Base-by-base conservation (phyloP, 2,329 filamentous ascomycete genomes). In the Neofusicoccum ribis region DNA sequence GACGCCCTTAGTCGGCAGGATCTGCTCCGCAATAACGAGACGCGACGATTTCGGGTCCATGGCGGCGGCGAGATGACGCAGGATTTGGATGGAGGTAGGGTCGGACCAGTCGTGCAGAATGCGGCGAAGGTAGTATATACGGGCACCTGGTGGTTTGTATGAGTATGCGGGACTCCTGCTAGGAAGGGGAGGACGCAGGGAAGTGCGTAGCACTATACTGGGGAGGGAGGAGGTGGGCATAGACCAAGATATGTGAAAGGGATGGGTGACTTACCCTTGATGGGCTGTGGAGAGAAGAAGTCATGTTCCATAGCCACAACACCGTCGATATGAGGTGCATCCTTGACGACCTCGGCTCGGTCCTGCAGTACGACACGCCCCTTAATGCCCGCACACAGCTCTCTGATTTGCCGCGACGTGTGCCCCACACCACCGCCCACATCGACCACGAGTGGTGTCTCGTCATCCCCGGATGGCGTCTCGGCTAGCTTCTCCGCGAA, bases 351-450 rank as follows among this genome's bases (percentile, higher is more conserved):
- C 36, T 73, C 67, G 2, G 74, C 74, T 3, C 75, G 69, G 65
- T 83, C 81, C 65, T 83, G 76, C 4, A 83, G 68, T 12, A 82
- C 69, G 5, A 82, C 68, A 7, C 72, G 69, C 0, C 76, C 77
- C 3, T 69, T 67, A 2, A 81, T 63, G 41, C 70, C 60, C 3
- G 77, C 76, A 60, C 72, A 76, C 37, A 70, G 72, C 34, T 70
- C 67, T 41, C 70, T 71, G 6, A 82, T 69, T 4, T 69, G 66
- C 3, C 70, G 68, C 17, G 73, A 74, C 58, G 79, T 77, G 27
- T 81, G 77, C 1, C 80, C 80, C 7, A 72, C 70, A 1, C 75
- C 76, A 44, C 80, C 79, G 9, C 78, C 79, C 6, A 82, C 70
- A 65, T 82, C 78, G 4, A 82, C 78, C 52, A 80, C 73, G 39